These are phyloP conservation scores for Aspergillus kassunensis DNA, from an alignment of 495 filamentous ascomycete species.

Conservation along the genomic window DNA sequence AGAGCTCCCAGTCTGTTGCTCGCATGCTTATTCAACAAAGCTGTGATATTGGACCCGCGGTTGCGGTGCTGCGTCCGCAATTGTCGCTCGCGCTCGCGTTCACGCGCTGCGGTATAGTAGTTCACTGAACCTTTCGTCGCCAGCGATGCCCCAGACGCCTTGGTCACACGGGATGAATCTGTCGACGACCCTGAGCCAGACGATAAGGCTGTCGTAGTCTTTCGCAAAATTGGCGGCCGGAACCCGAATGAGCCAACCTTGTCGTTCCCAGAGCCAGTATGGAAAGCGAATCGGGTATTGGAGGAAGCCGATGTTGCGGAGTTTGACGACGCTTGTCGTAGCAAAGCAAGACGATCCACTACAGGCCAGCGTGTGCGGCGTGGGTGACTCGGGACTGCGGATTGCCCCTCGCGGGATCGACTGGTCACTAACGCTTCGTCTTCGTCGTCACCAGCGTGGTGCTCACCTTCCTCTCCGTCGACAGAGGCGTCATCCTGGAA, in stretches of 20 bases:
- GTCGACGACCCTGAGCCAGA: constrained; percentile 25
- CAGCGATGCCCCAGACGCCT: constrained; percentile 45
- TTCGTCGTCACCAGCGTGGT: constrained; percentile 33
- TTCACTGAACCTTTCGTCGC: constrained; percentile 77
- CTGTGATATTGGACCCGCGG: constrained; percentile 31
- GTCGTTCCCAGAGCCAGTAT: constrained; percentile 34
- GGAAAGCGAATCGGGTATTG: constrained; percentile 59
- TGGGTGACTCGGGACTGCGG: constrained; percentile 37
- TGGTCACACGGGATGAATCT: constrained; percentile 35
- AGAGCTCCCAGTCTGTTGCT: constrained; percentile 30
- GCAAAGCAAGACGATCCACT: constrained; percentile 79
- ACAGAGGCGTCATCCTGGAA: constrained; percentile 43
- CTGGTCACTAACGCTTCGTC: constrained; percentile 23
- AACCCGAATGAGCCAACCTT: constrained; percentile 48
- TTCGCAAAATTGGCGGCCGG: constrained; percentile 75
- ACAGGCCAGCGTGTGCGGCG: constrained; percentile 53
- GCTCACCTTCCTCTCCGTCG: constrained; percentile 38
- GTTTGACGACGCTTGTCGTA: constrained; percentile 59
- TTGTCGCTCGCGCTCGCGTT: constrained; percentile 60
- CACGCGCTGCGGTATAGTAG: constrained; percentile 75
- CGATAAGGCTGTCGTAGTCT: constrained; percentile 54
- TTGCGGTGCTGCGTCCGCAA: constrained; percentile 48
- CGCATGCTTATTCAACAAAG: constrained; percentile 37
- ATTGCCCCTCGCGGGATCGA: constrained; percentile 30
- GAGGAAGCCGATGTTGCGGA: constrained; percentile 40